A percentile compares a stretch with the other conserved stretches of the same genome.
phyloP scores from a whole-genome alignment of 345 rosid genomes.

The Turnera subulata region DNA sequence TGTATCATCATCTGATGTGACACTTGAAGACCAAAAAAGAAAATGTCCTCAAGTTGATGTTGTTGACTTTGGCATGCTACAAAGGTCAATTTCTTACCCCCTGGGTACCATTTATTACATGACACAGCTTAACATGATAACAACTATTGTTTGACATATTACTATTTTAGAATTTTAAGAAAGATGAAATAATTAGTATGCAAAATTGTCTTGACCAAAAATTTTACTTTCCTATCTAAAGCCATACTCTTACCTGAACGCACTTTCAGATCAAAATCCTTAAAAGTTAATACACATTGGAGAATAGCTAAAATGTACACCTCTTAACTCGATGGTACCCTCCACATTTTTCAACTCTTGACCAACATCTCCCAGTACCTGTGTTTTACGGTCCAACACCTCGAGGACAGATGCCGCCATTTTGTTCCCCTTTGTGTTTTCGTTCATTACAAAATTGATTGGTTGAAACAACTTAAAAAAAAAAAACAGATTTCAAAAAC shows the following conservation, averaged over 20 bases:
- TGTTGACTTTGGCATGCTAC: not conserved
- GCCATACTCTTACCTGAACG: conserved; percentile 79
- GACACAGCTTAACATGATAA: too few relatives aligned
- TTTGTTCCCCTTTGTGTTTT: conserved; percentile 94
- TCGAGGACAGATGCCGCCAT: conserved; percentile 90
- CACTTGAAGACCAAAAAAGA: not conserved
- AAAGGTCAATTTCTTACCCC: too few relatives aligned
- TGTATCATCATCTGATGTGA: not conserved
- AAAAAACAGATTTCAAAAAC: too few relatives aligned
- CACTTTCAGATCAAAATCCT: conserved; percentile 62
- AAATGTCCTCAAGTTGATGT: not conserved
- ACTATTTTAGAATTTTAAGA: too few relatives aligned
- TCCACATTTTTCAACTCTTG: conserved; percentile 63
- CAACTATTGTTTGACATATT: too few relatives aligned
- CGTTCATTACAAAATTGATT: too few relatives aligned
- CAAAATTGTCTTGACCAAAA: too few relatives aligned
- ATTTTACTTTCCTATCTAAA: too few relatives aligned
- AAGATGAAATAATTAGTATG: too few relatives aligned
- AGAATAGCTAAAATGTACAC: conserved; percentile 77
- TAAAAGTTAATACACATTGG: conserved; percentile 67
- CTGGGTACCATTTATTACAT: too few relatives aligned
- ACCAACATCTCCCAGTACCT: conserved; percentile 54
- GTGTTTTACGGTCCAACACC: conserved; percentile 67
- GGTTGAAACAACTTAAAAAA: too few relatives aligned
- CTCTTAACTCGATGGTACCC: conserved; percentile 67